Percentiles rank a stretch among this genome's conserved stretches.
Conservation (phyloP, 495 filamentous ascomycete genomes). For the Trichocladium antarcticum region DNA sequence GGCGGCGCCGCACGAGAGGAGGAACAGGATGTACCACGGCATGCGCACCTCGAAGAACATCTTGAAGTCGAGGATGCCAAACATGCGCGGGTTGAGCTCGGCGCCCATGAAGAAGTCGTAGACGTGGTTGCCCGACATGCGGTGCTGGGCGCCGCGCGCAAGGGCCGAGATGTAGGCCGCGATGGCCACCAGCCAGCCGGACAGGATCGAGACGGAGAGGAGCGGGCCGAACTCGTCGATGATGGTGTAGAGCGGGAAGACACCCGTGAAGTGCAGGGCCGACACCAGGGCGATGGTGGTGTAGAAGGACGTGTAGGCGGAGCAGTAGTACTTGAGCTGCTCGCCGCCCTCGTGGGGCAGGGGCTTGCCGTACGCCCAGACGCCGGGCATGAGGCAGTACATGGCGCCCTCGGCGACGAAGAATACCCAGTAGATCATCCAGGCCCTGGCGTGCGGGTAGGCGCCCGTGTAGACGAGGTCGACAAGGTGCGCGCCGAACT, state of each 20-base stretch:
- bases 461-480: constrained; percentile 68
- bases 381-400: constrained; percentile 76
- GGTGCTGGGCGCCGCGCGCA: constrained; percentile 66
- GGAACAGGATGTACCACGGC: constrained; percentile 89
- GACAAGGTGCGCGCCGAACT: constrained; percentile 58
- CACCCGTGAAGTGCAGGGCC: constrained; percentile 62
- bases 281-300: constrained; percentile 59
- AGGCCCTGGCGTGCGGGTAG: constrained; percentile 67
- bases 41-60: constrained; percentile 99
- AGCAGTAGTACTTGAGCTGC: constrained; percentile 89
- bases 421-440: constrained; percentile 88
- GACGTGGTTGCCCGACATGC: constrained; percentile 83
- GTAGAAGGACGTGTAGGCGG: constrained; percentile 77
- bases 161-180: constrained; percentile 78
- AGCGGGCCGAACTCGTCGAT: constrained; percentile 93
- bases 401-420: constrained; percentile 69
- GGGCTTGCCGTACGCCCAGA: constrained; percentile 74
- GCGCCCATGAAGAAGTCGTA: constrained; percentile 99
- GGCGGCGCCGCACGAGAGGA: constrained; percentile 64
- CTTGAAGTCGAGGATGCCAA: constrained; percentile 90
- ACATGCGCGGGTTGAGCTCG: constrained; percentile 91
- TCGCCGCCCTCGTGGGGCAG: constrained; percentile 69
- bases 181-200: constrained; percentile 68
- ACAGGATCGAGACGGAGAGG: constrained; percentile 80
- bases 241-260: constrained; percentile 86